Base-by-base conservation (phyloP, 495 filamentous ascomycete genomes). In the Amniculicola lignicola region DNA sequence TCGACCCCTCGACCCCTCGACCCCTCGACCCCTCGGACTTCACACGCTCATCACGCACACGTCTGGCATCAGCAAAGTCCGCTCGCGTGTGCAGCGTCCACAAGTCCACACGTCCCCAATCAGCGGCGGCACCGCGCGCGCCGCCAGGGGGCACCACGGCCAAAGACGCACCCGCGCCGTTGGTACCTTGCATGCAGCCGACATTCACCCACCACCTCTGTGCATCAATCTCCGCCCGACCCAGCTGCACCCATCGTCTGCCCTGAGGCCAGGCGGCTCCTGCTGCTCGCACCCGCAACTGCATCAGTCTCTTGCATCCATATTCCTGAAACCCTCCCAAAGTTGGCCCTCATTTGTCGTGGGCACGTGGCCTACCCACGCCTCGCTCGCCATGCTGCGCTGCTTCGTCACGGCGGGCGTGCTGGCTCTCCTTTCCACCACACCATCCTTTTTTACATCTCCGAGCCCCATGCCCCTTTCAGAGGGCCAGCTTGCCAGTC, bases 401-500 rank as follows among this genome's bases (percentile, higher is more conserved):
- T 16, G 15, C 21, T 36, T 57, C 24, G 25, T 48, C 18, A 3
- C 40, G 18, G 36, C 27, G 4, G 33, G 40, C 28, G 55, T 40
- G 2, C 38, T 5, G 23, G 4, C 35, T 19, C 31, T 46, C n/a
- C 41, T 19, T 4, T 40, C 18, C 22, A 12, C 14, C 56, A 46
- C 33, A 59, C 29, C 1, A 53, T 63, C 3, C 11, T 75, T 4
- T 37, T 72, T 22, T 21, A 24, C 10, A 47, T 31, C 18, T n/a
- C 54, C 36, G 51, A 37, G 15, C 16, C 37, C 21, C 19, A 19
- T 59, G 48, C 50, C 43, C 7, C 15, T 59, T 36, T 53, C 55
- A 10, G 49, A 42, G 7, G 51, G 41, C 2, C 37, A 59, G 6
- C 14, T 21, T 40, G 29, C 36, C 21, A 70, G 70, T 0, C 53